Evolutionary conservation across 2,329 filamentous ascomycete genomes (phyloP), one percentile per base, ranked within the genome.

Genomic region (Exophiala sp.): DNA sequence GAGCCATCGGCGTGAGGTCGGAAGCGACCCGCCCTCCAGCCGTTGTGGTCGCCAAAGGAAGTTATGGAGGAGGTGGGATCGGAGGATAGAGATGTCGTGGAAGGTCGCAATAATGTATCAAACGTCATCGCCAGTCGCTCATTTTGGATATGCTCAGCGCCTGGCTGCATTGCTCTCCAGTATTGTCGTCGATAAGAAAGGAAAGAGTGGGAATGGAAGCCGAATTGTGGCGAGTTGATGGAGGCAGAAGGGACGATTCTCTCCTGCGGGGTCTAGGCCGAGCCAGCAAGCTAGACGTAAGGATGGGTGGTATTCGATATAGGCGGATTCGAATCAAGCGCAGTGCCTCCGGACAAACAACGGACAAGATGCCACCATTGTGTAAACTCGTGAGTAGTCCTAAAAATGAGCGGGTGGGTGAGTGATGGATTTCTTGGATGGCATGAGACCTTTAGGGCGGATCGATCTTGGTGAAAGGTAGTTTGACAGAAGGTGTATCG

Each of bases 61-160:
- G 47, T 7, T n/a, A 52, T 43, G 21, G 47, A 50, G 33, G 54
- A 53, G 42, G 54, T 59, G 29, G 57, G 47, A 39, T 51, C 35
- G 43, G 54, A 57, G 42, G 41, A 42, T 32, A 52, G 38, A 11
- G 54, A 50, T n/a, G 57, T 43, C 33, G 52, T 44, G 36, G 54
- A 53, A 20, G 53, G 38, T 44, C 47, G 41, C 38, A 59, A 45
- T 34, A 54, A 55, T 34, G 59, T 58, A 33, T 52, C 38, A 43
- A 61, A 61, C 24, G 59, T 61, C 56, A 58, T 59, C 52, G 59
- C 50, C 36, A 55, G 35, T 52, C 39, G 46, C 52, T 57, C 57
- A 61, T 55, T 46, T 50, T 61, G 56, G 34, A 59, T 45, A 43
- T 51, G 51, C 42, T 57, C 51, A 48, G 52, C 51, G 39, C 55